Evolutionary conservation across 2,329 filamentous ascomycete species (phyloP).

Genomic region (Fusarium anguioides): DNA sequence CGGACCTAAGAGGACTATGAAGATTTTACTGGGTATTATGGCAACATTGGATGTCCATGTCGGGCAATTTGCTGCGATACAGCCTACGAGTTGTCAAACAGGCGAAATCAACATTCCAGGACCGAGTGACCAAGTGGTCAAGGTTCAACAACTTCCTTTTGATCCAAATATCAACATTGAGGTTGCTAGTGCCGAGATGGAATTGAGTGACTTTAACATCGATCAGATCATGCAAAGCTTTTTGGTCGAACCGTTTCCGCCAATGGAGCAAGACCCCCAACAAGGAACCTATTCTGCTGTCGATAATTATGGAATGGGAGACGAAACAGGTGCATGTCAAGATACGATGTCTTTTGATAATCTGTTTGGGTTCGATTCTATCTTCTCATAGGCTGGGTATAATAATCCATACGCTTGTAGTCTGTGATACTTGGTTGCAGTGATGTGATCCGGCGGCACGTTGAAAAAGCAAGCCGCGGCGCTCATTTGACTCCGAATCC

Average conservation of each 20-base stretch:
- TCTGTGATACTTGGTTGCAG: too few species aligned
- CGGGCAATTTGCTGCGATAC: neutral
- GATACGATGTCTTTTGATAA: constrained; percentile 1
- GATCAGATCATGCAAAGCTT: constrained; percentile 20
- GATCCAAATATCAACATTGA: rapidly evolving
- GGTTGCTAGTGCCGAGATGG: neutral
- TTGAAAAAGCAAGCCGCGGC: too few species aligned
- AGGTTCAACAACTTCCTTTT: neutral
- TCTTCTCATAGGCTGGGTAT: too few species aligned
- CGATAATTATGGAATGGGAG: neutral
- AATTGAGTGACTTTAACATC: neutral
- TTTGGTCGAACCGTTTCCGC: rapidly evolving
- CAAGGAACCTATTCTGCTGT: neutral
- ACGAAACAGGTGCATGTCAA: neutral
- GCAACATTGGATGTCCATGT: neutral
- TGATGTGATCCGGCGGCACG: too few species aligned
- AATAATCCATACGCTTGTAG: too few species aligned
- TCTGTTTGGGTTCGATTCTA: constrained; percentile 5
- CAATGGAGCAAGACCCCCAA: neutral
- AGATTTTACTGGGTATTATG: constrained; percentile 22
- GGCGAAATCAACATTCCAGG: rapidly evolving
- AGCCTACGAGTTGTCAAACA: neutral
- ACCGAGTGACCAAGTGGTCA: too few species aligned
- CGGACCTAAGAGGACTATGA: constrained; percentile 13
- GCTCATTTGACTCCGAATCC: too few species aligned